phyloP scores from a whole-genome alignment of 1,284 basidiomycete species.

The Inonotus hispidus region DNA sequence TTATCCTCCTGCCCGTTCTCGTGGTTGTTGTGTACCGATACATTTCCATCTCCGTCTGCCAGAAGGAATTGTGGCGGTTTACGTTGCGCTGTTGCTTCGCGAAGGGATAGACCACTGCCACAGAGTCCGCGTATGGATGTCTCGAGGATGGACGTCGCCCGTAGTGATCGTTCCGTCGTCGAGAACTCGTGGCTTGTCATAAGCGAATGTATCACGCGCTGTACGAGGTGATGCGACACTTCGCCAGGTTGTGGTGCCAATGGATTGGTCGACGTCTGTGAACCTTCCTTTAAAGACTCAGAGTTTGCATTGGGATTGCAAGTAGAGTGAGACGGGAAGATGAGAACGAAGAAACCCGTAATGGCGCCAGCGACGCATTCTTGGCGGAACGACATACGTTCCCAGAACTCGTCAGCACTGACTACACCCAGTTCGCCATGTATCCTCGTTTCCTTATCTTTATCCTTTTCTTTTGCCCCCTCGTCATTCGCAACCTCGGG shows the following conservation, averaged over 20 bases:
- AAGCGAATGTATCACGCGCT: slow-evolving; percentile 63
- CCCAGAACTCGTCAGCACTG: slow-evolving; percentile 81
- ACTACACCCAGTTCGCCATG: slow-evolving; percentile 52
- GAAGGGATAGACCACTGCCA: slow-evolving; percentile 21
- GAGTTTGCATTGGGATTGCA: background rate
- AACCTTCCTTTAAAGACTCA: background rate
- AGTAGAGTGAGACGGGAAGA: slow-evolving; percentile 30
- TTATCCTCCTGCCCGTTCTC: slow-evolving; percentile 1
- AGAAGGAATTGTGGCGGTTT: background rate
- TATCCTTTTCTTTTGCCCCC: slow-evolving; percentile 25
- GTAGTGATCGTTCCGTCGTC: slow-evolving; percentile 53
- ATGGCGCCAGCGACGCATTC: slow-evolving; percentile 83
- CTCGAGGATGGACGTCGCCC: slow-evolving; percentile 68
- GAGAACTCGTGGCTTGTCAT: slow-evolving; percentile 77
- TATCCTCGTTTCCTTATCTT: slow-evolving; percentile 28
- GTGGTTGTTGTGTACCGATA: background rate
- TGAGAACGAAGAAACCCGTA: slow-evolving; percentile 83
- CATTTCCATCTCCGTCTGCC: background rate
- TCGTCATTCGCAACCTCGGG: slow-evolving; percentile 29
- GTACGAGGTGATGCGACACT: slow-evolving; percentile 58
- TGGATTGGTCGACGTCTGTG: slow-evolving; percentile 15
- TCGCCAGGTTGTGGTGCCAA: slow-evolving; percentile 52
- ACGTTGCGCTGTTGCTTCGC: background rate
- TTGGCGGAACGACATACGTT: slow-evolving; percentile 90
- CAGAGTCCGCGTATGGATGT: slow-evolving; percentile 63